Base-by-base conservation (phyloP, 1,284 basidiomycete genomes). In the Austroboletus olivaceoglutinosus region DNA sequence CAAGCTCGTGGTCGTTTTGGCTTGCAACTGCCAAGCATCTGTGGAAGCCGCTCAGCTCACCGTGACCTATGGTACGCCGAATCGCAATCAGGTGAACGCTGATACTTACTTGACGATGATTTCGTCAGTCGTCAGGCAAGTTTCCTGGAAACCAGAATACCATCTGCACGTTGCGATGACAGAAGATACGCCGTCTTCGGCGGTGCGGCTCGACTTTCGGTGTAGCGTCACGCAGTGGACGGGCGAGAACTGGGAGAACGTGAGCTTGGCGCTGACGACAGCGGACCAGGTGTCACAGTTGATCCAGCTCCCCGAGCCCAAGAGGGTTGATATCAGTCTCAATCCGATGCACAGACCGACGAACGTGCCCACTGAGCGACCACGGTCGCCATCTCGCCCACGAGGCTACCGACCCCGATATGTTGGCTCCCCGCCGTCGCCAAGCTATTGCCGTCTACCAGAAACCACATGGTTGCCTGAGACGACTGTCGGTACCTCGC, bases 221-320 rank as follows among this genome's bases (percentile, higher is more conserved):
- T 61, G 61, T n/a, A 45, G 27, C 12, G 47, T 61, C 16, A 51
- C 31, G 2, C 60, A 62, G n/a, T 45, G 43, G 50, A 65, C 60
- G 1, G 56, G 61, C 6, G 60, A 62, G 46, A 38, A 50, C 23
- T 65, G 63, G 61, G 61, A 65, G 5, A 56, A 59, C 18, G 38
- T 63, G 19, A 45, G 45, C 27, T 50, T 62, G 41, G 25, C 18
- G 23, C 45, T 62, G n/a, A 63, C 55, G 3, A 61, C 60, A 5
- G 56, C 56, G 4, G 31, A 48, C 11, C 47, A 43, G 21, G 51
- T 19, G 22, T 53, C 43, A 12, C 60, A 51, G 36, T 53, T 58
- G 6, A 51, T 59, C 19, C 45, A 49, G 33, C 42, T 65, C 1
- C 63, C 63, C 9, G 58, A 63, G 48, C 60, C 62, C 11, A 60